phyloP scores from a whole-genome alignment of 2,329 filamentous ascomycete species.

The Epichloe gansuensis region DNA sequence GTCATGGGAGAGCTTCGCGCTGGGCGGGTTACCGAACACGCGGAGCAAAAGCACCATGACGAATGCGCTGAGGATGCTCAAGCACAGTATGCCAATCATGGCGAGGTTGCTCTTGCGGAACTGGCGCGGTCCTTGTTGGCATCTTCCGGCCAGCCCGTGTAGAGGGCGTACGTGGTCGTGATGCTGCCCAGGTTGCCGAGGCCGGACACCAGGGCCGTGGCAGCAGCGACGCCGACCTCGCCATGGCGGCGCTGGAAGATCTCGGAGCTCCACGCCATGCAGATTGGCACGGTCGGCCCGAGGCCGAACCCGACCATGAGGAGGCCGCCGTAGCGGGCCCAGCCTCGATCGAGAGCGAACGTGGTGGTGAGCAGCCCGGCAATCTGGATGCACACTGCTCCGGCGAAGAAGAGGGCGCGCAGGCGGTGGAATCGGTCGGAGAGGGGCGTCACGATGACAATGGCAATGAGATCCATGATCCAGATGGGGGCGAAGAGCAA shows the following conservation, averaged over 20 bases:
- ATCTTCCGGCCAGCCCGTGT: conserved; percentile 76
- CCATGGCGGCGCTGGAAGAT: conserved; percentile 84
- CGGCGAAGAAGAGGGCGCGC: conserved; percentile 70
- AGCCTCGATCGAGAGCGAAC: conserved; percentile 57
- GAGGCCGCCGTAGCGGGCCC: conserved; percentile 81
- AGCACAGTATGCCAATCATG: conserved; percentile 75
- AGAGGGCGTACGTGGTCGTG: conserved; percentile 78
- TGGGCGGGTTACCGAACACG: conserved; percentile 41
- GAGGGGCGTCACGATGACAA: conserved; percentile 72
- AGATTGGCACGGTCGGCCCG: conserved; percentile 81
- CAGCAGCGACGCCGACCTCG: conserved; percentile 81
- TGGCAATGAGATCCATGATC: conserved; percentile 85
- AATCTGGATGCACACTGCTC: conserved; percentile 67
- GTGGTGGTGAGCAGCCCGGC: conserved; percentile 68
- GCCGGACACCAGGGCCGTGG: conserved; percentile 74
- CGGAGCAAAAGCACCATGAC: conserved; percentile 56
- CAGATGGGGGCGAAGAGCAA: conserved; percentile 84
- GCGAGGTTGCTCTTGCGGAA: conserved; percentile 75
- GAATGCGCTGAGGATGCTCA: conserved; percentile 63
- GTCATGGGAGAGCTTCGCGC: conserved; percentile 31
- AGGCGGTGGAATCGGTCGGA: conserved; percentile 77
- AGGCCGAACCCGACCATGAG: conserved; percentile 83
- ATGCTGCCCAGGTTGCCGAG: conserved; percentile 80
- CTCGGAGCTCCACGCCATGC: conserved; percentile 88
- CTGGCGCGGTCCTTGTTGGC: conserved; percentile 50